Evolutionary conservation across 2,329 filamentous ascomycete genomes (phyloP).

Genomic region (Tolypocladium album): DNA sequence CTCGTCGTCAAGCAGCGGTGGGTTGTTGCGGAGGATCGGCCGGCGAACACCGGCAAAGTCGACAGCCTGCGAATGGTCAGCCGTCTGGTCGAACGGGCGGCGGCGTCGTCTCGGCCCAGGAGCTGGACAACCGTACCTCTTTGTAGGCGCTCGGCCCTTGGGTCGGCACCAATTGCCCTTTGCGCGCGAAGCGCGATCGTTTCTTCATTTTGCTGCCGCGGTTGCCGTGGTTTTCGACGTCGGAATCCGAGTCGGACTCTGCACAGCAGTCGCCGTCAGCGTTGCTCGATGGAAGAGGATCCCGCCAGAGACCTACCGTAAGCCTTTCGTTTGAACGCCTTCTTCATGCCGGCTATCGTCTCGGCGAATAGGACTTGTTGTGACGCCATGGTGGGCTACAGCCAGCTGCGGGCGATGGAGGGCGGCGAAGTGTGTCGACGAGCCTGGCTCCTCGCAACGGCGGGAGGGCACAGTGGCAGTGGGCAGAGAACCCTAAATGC

Average conservation of each 20-base stretch:
- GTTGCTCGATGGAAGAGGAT: neutral
- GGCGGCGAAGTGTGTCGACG: neutral
- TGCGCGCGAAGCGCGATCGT: conserved; percentile 58
- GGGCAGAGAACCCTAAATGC: neutral
- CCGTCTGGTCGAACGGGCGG: conserved; percentile 2
- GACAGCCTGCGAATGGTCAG: conserved; percentile 42
- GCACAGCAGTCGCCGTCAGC: conserved; percentile 13
- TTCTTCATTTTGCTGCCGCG: conserved; percentile 73
- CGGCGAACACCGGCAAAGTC: conserved; percentile 65
- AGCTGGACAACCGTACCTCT: conserved; percentile 57
- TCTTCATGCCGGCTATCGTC: conserved; percentile 58
- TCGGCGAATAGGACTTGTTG: conserved; percentile 55
- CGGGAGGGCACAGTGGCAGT: neutral
- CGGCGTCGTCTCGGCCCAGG: conserved; percentile 1
- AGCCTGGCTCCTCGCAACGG: neutral
- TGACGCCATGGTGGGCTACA: conserved; percentile 24
- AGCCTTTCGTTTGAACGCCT: conserved; percentile 52
- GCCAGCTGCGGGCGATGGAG: neutral
- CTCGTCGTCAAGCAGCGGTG: conserved; percentile 63
- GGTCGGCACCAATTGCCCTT: conserved; percentile 57
- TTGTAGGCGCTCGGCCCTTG: conserved; percentile 59
- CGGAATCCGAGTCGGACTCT: conserved; percentile 73
- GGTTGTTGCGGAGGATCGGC: conserved; percentile 64
- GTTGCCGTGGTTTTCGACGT: conserved; percentile 59
- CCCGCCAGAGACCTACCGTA: conserved; percentile 34